These are phyloP conservation scores for Yamadazyma phyllophila DNA, from an alignment of 805 yeast species.

Conservation along the genomic window DNA sequence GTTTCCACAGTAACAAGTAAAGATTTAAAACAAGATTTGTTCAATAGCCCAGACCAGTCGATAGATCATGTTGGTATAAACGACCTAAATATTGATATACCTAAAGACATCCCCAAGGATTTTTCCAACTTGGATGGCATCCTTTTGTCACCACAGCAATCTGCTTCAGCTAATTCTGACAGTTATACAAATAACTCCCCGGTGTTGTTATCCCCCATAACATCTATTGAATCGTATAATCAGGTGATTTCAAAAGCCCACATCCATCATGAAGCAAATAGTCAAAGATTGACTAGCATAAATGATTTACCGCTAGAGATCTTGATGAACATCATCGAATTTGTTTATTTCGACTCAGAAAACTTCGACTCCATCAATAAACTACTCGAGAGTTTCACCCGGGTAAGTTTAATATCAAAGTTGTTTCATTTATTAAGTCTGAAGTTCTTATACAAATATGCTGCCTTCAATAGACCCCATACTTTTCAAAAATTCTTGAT, in stretches of 20 bases:
- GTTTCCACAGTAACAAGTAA: conserved; percentile 4
- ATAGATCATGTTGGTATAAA: too few species aligned
- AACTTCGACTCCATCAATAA: conserved; percentile 51
- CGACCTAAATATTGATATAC: neutral
- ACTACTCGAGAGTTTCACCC: conserved; percentile 50
- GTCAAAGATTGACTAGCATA: conserved; percentile 9
- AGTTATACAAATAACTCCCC: conserved; percentile 6
- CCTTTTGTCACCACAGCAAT: conserved; percentile 8
- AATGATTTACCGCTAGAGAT: conserved; percentile 54
- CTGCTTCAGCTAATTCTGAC: conserved; percentile 5
- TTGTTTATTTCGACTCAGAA: conserved; percentile 50
- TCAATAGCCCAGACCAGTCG: neutral
- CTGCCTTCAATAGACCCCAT: conserved; percentile 75
- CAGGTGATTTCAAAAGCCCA: conserved; percentile 8
- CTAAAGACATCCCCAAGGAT: conserved; percentile 2
- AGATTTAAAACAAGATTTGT: neutral
- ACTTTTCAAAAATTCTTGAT: conserved; percentile 69
- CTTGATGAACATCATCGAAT: conserved; percentile 52
- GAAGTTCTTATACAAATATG: conserved; percentile 61
- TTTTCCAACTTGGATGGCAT: conserved; percentile 4
- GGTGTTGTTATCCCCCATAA: conserved; percentile 23
- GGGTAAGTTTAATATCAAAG: conserved; percentile 53
- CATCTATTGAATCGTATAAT: conserved; percentile 24
- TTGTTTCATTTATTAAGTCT: conserved; percentile 57
- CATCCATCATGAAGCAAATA: conserved; percentile 4